phyloP scores from a whole-genome alignment of 2,329 filamentous ascomycete genomes.

The Aspergillus sp. region DNA sequence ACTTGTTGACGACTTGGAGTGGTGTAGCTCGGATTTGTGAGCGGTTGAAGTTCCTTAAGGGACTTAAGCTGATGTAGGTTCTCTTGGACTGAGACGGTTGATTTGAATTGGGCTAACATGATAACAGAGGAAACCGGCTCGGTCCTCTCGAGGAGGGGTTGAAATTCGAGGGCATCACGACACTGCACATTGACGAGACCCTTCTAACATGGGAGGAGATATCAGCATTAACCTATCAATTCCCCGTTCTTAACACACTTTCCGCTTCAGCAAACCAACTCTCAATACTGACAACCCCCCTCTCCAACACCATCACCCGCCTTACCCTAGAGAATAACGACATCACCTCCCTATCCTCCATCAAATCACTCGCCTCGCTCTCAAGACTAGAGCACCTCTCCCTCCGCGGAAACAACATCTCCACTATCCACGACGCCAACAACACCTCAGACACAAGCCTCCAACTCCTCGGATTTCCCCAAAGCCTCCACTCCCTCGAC shows the following conservation, averaged over 20 bases:
- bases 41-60: conserved; percentile 66
- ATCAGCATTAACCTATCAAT: conserved; percentile 33
- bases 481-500: conserved; percentile 65
- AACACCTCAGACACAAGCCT: conserved; percentile 38
- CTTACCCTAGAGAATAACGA: conserved; percentile 54
- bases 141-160: conserved; percentile 41
- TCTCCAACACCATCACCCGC: conserved; percentile 42
- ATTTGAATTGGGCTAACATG: conserved; percentile 16
- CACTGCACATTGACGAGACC: conserved; percentile 68
- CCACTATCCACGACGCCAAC: conserved; percentile 41
- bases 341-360: conserved; percentile 37
- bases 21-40: conserved; percentile 71
- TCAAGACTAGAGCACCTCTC: conserved; percentile 52
- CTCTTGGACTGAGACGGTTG: background rate
- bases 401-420: conserved; percentile 76
- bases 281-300: conserved; percentile 29
- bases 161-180: conserved; percentile 55
- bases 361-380: conserved; percentile 56
- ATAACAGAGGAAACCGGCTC: conserved; percentile 69
- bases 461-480: conserved; percentile 57
- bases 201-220: conserved; percentile 63
- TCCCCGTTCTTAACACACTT: conserved; percentile 38
- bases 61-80: conserved; percentile 70
- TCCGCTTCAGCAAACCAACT: conserved; percentile 41
- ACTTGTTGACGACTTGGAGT: conserved; percentile 69